Percentiles rank a stretch among this genome's conserved stretches.
Conservation (phyloP, 257 asterid genomes). For the Solanum neorickii region DNA sequence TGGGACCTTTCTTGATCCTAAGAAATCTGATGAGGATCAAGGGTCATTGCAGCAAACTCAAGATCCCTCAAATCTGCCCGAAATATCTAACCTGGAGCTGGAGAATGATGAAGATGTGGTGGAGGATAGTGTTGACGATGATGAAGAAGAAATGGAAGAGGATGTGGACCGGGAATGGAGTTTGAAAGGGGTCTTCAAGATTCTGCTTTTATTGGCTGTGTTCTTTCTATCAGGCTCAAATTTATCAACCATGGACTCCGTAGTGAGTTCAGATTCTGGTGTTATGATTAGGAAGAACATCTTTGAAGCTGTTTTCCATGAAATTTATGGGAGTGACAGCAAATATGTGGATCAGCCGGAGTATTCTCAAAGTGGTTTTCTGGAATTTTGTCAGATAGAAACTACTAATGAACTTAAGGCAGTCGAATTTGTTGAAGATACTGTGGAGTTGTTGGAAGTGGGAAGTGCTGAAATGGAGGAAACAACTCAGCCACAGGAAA, state of each 20-base stretch:
- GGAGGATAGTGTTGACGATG: conserved; percentile 14
- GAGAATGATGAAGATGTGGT: conserved; percentile 5
- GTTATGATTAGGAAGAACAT: conserved; percentile 12
- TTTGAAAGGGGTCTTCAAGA: conserved; percentile 26
- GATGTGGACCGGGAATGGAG: conserved; percentile 25
- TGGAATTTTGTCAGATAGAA: conserved; percentile 7
- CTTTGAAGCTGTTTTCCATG: conserved; percentile 13
- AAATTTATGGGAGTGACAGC: not conserved
- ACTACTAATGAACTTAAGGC: conserved; percentile 1
- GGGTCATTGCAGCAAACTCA: conserved; percentile 9
- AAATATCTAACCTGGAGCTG: not conserved
- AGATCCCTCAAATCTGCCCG: not conserved
- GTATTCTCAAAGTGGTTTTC: not conserved
- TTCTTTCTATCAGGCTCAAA: conserved; percentile 26
- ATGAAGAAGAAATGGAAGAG: conserved; percentile 13
- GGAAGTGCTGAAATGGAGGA: not conserved
- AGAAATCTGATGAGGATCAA: conserved; percentile 13
- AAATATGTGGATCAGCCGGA: not conserved
- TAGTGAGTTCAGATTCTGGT: not conserved
- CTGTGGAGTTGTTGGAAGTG: not conserved
- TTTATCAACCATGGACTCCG: conserved; percentile 18
- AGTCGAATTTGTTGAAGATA: conserved; percentile 8
- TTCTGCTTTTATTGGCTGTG: conserved; percentile 23
- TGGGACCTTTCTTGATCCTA: conserved; percentile 16
- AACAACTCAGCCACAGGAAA: not conserved